Base-by-base conservation (phyloP, 176 grass and related monocot genomes). In the Coix lacrymajobi region DNA sequence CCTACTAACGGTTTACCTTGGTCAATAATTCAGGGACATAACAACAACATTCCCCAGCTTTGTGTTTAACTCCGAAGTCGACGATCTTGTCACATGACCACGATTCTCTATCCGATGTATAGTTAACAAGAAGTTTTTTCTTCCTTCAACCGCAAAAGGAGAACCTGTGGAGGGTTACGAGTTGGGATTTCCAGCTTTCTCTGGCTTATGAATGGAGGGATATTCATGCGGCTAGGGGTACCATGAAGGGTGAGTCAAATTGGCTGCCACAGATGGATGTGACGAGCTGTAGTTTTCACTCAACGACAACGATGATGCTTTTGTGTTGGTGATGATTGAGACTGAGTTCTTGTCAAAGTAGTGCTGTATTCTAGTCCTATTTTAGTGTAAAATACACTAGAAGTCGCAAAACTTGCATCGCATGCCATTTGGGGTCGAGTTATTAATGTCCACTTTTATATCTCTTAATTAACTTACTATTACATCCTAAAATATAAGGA, bases 31-130 rank as follows among this genome's bases (percentile, higher is more conserved):
- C 91, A 99, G 96, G 89, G 96, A 99, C 88, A 99, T 99, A 92
- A 99, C 96, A 67, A 99, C 96, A 19, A 95, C 93, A 83, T 99
- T 99, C 80, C 96, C 96, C 19, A 98, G 91, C 76, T 98, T 98
- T 71, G 91, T 92, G 25, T 98, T 98, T 60, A 93, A 98, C 70
- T 95, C 96, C 0, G 89, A 93, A 85, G 96, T 98, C 9, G 96
- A 95, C 11, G 96, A 98, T 78, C 75, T 90, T 15, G 89, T 90
- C 43, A 82, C 96, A 22, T 95, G 87, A 98, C 30, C 8, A 32
- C 0, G 10, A 60, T 71, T 73, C 46, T 73, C 60, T 58, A 25
- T 56, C 69, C 24, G 25, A 73, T 79, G 79, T 73, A 86, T 80
- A 90, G 74, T 86, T 86, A 79, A 66, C 58, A 74, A 40, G 2